Base-by-base conservation (phyloP, 2,329 filamentous ascomycete genomes). In the Trichoderma breve region DNA sequence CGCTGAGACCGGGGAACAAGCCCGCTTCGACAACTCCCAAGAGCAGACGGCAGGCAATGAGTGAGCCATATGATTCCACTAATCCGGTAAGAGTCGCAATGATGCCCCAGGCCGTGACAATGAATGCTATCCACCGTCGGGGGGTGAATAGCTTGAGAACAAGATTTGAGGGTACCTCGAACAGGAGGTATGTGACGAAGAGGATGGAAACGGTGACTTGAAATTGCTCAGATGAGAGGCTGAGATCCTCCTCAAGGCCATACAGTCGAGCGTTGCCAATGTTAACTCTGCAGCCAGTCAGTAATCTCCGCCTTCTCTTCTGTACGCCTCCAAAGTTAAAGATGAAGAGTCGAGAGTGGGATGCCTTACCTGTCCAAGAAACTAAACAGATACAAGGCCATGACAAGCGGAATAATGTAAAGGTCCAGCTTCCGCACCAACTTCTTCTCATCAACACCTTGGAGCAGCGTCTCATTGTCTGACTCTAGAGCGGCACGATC, bases 201-300 rank as follows among this genome's bases (percentile, higher is more conserved):
- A 92, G 83, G 75, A 92, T 88, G 8, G 88, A 90, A 2, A 92
- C 88, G 26, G 88, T 86, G 32, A 89, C 86, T 77, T 95, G 91
- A 78, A 92, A 95, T 77, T 94, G 90, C 57, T 86, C 85, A 4
- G 87, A 84, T 28, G 82, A 81, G 74, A 94, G 83, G 28, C 84
- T 81, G 9, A 93, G 83, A 74, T 92, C 90, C 71, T 87, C 80
- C 76, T 92, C 89, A 24, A 94, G 79, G 1, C 86, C 86, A 76
- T 92, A 92, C 3, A 93, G 83, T 3, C 88, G 85, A 15, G 91
- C 91, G 81, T 93, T 93, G 68, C 91, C 90, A 71, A 94, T 93
- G 77, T 93, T 93, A 68, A 92, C 90, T 80, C 86, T 86, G 70
- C 8, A n/a, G 11, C 14, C 0, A 3, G 55, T 71, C 26, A 71